phyloP scores from a whole-genome alignment of 2,329 filamentous ascomycete genomes.

The Botrytis cinerea region DNA sequence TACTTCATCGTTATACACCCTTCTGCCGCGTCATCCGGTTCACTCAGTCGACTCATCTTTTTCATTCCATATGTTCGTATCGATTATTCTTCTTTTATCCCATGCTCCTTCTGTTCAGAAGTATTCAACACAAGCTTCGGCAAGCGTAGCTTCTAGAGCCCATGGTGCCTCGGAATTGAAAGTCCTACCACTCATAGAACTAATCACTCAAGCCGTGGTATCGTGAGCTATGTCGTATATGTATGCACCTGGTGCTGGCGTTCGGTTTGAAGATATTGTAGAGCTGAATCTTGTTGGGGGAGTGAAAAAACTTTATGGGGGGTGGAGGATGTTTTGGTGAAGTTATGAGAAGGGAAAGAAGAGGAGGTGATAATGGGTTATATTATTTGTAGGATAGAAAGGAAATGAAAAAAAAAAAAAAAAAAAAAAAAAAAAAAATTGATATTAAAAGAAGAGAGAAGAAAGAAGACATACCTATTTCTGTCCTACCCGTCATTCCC shows the following conservation, averaged over 20 bases:
- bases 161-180: neutral
- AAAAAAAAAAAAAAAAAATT: no score
- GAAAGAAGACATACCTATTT: no score
- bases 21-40: neutral
- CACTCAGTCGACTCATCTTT: neutral
- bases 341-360: neutral
- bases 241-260: neutral
- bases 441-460: neutral
- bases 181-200: rapidly evolving
- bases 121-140: neutral
- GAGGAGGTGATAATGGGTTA: no score
- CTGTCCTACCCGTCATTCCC: no score
- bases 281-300: neutral
- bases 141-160: neutral
- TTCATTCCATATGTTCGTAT: neutral
- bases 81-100: no score
- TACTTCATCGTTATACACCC: neutral
- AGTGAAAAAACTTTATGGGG: neutral
- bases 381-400: neutral
- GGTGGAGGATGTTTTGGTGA: neutral
- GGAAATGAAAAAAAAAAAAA: no score
- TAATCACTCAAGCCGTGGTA: neutral
- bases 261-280: neutral
- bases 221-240: neutral
- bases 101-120: no score